These are phyloP conservation scores for Lentinula detonsa DNA, from an alignment of 768 basidiomycete species.

Conservation along the genomic window DNA sequence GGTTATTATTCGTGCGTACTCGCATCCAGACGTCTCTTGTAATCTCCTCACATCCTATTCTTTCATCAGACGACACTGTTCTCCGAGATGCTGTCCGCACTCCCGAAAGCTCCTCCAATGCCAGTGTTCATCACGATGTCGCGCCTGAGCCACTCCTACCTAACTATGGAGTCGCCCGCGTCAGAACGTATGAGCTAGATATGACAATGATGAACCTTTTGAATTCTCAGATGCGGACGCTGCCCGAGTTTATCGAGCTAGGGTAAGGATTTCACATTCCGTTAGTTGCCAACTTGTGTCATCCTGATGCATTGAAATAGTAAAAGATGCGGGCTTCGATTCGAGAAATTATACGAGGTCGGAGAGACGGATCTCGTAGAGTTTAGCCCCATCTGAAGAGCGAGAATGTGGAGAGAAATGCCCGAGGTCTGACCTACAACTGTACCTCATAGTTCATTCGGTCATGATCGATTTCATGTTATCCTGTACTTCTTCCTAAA, in stretches of 20 bases:
- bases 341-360: constrained; percentile 30
- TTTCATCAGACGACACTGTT: constrained; percentile 29
- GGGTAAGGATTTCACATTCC: constrained; percentile 14
- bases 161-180: constrained; percentile 38
- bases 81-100: constrained; percentile 21
- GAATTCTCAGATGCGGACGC: constrained; percentile 36
- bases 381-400: constrained; percentile 13
- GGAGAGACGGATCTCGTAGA: constrained; percentile 29
- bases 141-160: constrained; percentile 38
- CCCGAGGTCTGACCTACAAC: not conserved
- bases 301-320: not conserved
- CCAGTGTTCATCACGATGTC: constrained; percentile 6
- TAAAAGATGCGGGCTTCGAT: constrained; percentile 22
- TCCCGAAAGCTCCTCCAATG: not conserved
- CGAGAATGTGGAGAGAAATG: not conserved
- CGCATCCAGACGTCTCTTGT: not conserved
- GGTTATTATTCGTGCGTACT: constrained; percentile 28
- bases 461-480: not conserved
- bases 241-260: constrained; percentile 31
- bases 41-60: not conserved
- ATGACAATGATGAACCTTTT: constrained; percentile 37
- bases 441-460: not conserved
- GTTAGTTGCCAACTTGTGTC: no score
- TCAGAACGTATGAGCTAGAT: constrained; percentile 37
- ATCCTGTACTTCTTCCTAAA: not conserved